phyloP scores from a whole-genome alignment of 1,284 basidiomycete genomes.

The Microbotryum lychnidis-dioicae region DNA sequence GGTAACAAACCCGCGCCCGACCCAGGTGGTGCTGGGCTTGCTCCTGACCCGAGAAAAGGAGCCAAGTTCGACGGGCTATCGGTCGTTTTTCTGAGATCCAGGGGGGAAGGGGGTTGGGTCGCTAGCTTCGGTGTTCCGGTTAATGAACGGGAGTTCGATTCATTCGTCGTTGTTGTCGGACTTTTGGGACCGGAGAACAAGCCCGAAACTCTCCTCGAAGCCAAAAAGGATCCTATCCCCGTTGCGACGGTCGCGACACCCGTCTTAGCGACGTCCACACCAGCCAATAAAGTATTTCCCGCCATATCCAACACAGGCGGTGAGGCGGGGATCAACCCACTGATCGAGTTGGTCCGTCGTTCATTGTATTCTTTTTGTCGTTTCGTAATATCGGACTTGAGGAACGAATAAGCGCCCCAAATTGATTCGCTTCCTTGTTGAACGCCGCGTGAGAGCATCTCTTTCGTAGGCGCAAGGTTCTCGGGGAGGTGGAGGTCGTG shows the following conservation, averaged over 20 bases:
- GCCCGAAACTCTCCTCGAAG: background rate
- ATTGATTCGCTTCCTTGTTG: conserved; percentile 67
- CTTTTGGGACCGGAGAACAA: too few relatives aligned
- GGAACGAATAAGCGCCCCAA: conserved; percentile 36
- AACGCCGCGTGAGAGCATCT: conserved; percentile 68
- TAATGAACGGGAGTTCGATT: too few relatives aligned
- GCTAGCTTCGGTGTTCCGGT: too few relatives aligned
- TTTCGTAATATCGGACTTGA: conserved; percentile 21
- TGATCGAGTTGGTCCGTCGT: background rate
- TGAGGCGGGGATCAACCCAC: background rate
- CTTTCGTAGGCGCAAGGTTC: conserved; percentile 75
- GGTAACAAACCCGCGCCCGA: too few relatives aligned
- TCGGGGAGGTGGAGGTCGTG: conserved; percentile 84
- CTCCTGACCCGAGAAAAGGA: too few relatives aligned
- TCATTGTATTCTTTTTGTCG: conserved; percentile 7
- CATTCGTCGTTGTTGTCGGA: too few relatives aligned
- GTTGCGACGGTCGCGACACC: conserved; percentile 20
- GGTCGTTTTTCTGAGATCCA: too few relatives aligned
- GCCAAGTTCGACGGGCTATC: too few relatives aligned
- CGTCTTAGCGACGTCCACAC: conserved; percentile 26
- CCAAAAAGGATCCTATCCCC: conserved; percentile 15
- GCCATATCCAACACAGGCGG: background rate
- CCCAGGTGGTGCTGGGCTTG: too few relatives aligned
- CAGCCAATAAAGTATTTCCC: conserved; percentile 16
- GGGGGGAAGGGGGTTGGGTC: too few relatives aligned